A percentile compares a stretch with the other conserved stretches of the same genome.
phyloP scores from a whole-genome alignment of 1,284 basidiomycete genomes.

The Marasmius fiardii region DNA sequence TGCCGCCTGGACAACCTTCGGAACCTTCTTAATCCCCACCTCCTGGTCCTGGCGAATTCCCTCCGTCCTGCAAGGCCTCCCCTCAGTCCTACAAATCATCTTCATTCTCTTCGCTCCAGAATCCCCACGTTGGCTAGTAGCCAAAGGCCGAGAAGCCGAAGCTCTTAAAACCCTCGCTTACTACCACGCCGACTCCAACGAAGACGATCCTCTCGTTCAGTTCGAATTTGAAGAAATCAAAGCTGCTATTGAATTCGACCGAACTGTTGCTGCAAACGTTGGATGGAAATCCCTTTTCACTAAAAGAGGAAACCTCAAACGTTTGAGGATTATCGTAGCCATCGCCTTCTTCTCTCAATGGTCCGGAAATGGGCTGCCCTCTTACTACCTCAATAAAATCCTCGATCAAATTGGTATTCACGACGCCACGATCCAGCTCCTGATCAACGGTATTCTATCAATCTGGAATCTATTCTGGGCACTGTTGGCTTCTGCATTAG shows the following conservation, averaged over 20 bases:
- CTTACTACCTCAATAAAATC: constrained; percentile 73
- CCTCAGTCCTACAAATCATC: constrained; percentile 57
- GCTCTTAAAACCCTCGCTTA: constrained; percentile 46
- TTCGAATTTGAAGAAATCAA: constrained; percentile 79
- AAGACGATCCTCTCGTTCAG: constrained; percentile 64
- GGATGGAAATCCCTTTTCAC: constrained; percentile 60
- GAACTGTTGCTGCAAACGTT: constrained; percentile 49
- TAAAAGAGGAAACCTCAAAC: constrained; percentile 63
- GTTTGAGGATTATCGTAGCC: constrained; percentile 66
- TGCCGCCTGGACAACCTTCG: constrained; percentile 75
- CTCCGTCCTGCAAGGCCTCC: constrained; percentile 61
- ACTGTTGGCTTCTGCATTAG: constrained; percentile 50
- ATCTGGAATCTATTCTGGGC: constrained; percentile 75
- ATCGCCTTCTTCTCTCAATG: constrained; percentile 73
- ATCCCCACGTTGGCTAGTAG: constrained; percentile 68
- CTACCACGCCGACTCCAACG: constrained; percentile 71
- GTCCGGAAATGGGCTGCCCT: constrained; percentile 75
- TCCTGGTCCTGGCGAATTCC: constrained; percentile 78
- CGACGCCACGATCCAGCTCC: constrained; percentile 55
- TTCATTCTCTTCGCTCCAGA: constrained; percentile 65
- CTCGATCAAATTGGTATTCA: constrained; percentile 72
- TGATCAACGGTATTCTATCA: constrained; percentile 72
- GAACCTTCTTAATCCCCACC: constrained; percentile 60
- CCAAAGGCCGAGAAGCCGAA: constrained; percentile 39
- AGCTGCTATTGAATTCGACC: constrained; percentile 65